Evolutionary conservation across 768 basidiomycete species (phyloP).

Genomic region (Podaxis sp.): DNA sequence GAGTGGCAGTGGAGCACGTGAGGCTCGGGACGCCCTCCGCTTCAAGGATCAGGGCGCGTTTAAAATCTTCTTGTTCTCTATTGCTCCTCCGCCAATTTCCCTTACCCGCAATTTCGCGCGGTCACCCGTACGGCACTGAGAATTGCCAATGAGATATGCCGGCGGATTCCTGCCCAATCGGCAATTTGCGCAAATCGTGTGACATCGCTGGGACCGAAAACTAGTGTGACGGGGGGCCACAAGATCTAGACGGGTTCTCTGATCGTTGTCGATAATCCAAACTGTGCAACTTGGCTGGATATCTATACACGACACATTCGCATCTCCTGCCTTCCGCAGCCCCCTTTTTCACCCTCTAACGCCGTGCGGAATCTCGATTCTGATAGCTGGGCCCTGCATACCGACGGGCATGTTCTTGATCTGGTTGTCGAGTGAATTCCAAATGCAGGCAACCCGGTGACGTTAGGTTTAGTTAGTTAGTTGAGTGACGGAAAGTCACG

Average conservation of each 20-base stretch:
- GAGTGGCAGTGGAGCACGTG: not conserved
- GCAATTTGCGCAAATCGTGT: not conserved
- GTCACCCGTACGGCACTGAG: not conserved
- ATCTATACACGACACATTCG: not conserved
- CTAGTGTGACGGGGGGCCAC: not conserved
- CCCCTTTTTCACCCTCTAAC: not conserved
- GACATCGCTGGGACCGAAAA: not conserved
- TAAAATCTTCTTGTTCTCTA: not conserved
- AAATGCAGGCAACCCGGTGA: constrained; percentile 4
- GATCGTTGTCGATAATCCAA: no score
- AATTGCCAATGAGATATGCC: not conserved
- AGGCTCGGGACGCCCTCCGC: not conserved
- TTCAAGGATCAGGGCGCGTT: not conserved
- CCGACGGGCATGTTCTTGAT: not conserved
- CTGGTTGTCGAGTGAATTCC: not conserved
- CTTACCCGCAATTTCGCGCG: not conserved
- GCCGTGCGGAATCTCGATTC: not conserved
- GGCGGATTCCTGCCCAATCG: not conserved
- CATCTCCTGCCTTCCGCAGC: not conserved
- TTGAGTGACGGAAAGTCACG: constrained; percentile 5
- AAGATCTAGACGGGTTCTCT: no score
- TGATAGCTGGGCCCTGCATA: not conserved
- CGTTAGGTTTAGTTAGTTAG: not conserved
- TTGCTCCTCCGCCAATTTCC: not conserved
- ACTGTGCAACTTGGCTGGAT: not conserved